Base-by-base conservation (phyloP, 768 basidiomycete species). In the Suillus subalutaceus region DNA sequence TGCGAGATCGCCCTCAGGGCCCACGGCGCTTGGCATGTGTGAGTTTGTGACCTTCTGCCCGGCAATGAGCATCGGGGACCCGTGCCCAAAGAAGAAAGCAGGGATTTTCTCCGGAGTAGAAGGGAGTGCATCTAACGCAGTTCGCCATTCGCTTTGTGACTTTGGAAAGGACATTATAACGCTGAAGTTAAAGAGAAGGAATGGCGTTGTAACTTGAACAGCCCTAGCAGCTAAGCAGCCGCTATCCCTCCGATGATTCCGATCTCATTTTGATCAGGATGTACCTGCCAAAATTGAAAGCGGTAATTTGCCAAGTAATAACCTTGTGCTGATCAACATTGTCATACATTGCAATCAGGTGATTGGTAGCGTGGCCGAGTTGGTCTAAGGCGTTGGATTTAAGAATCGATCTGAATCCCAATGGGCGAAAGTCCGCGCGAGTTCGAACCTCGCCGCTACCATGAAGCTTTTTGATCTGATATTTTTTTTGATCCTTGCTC, bases 341-440 rank as follows among this genome's bases (percentile, higher is more conserved):
- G 12, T 13, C 20, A 12, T 12, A 37, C 6, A 7, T 7, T 12
- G 26, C 1, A 0, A 64, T 26, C 43, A 67, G 68, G 43, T 66
- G 76, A 72, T 80, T 68, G 83, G 83, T 82, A 87, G 86, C 85
- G 87, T 91, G 90, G 88, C 90, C 90, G 90, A 91, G 90, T 90
- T 81, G 90, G 89, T 90, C 89, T 90, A 91, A 91, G 90, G 90
- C 88, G 90, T 91, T 90, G 89, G 90, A 90, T 90, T 91, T 91
- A 92, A 91, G 90, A 69, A 30, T 63, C 37, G 40, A 72, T 77
- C 73, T 89, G 89, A 86, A 84, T 91, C 89, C 90, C 88, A 90
- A 90, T 90, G 89, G 88, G 87, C 84, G 88, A 46, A 83, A 86
- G 84, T 83, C 89, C 90, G 89, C 90, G 90, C 88, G 90, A 91